These are phyloP conservation scores for Cercospora nicotianae DNA, from an alignment of 2,329 filamentous ascomycete genomes.

Conservation along the genomic window DNA sequence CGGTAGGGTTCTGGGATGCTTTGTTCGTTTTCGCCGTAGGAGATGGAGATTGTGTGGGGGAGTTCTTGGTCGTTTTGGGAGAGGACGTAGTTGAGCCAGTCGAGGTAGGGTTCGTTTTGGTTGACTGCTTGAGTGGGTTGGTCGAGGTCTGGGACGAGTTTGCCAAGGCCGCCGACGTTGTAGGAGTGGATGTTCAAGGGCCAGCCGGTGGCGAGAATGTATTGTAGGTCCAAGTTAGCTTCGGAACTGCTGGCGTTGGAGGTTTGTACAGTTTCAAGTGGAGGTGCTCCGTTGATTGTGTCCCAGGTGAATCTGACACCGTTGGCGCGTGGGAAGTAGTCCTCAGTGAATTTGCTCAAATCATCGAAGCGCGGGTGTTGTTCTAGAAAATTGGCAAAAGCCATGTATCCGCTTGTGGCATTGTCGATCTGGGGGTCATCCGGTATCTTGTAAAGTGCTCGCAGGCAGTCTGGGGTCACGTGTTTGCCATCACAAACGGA, in stretches of 20 bases:
- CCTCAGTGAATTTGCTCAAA: slow-evolving; percentile 55
- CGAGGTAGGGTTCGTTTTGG: slow-evolving; percentile 66
- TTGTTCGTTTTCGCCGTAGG: slow-evolving; percentile 67
- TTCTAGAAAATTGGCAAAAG: slow-evolving; percentile 48
- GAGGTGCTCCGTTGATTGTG: slow-evolving; percentile 54
- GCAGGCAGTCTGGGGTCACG: slow-evolving; percentile 55
- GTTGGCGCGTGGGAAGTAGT: slow-evolving; percentile 51
- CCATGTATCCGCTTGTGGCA: slow-evolving; percentile 45
- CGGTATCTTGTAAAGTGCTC: slow-evolving; percentile 54
- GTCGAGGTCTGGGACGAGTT: slow-evolving; percentile 50
- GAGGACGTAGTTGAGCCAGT: slow-evolving; percentile 60
- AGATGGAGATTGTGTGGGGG: slow-evolving; percentile 62
- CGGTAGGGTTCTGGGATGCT: slow-evolving; percentile 61
- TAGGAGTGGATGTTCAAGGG: slow-evolving; percentile 59
- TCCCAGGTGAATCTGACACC: slow-evolving; percentile 57
- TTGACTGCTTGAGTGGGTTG: slow-evolving; percentile 43
- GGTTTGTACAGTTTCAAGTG: slow-evolving; percentile 45
- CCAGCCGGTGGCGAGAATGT: slow-evolving; percentile 56
- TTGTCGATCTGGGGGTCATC: slow-evolving; percentile 48
- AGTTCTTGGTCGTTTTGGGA: slow-evolving; percentile 54
- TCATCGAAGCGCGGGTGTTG: slow-evolving; percentile 54
- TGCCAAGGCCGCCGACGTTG: slow-evolving; percentile 54
- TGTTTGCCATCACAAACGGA: slow-evolving; percentile 49
- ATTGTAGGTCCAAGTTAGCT: slow-evolving; percentile 65
- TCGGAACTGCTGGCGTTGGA: slow-evolving; percentile 49